Percentiles rank a stretch among this genome's conserved stretches.
Conservation (phyloP, 768 basidiomycete species). For the Tremella yokohamensis region DNA sequence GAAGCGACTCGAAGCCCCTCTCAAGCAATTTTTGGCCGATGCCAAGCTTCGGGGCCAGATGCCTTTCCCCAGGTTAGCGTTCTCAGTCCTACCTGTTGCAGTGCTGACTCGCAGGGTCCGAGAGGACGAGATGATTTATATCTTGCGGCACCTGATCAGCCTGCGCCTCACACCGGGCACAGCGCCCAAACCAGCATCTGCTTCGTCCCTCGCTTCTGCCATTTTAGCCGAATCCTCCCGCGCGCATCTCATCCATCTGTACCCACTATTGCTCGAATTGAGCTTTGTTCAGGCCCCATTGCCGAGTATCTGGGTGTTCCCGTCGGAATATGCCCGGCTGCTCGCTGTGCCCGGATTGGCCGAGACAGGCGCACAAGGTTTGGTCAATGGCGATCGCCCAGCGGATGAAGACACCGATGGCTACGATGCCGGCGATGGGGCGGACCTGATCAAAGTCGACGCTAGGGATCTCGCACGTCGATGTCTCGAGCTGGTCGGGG, state of each 20-base stretch:
- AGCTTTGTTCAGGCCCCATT: constrained; percentile 66
- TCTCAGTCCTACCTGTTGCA: background rate
- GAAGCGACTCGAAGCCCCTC: constrained; percentile 65
- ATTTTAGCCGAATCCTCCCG: constrained; percentile 62
- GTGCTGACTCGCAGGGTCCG: constrained; percentile 58
- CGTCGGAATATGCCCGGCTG: constrained; percentile 28
- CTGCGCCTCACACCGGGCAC: constrained; percentile 67
- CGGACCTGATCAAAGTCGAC: constrained; percentile 41
- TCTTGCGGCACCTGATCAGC: constrained; percentile 70
- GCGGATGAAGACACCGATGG: background rate
- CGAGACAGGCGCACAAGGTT: background rate
- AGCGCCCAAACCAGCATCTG: constrained; percentile 63
- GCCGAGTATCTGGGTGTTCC: constrained; percentile 64
- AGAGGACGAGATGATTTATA: constrained; percentile 84
- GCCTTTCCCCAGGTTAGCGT: constrained; percentile 74
- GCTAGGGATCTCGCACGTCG: constrained; percentile 32
- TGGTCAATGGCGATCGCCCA: background rate
- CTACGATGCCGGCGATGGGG: constrained; percentile 38
- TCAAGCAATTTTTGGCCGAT: constrained; percentile 77
- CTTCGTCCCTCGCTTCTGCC: constrained; percentile 50
- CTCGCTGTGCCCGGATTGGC: constrained; percentile 12
- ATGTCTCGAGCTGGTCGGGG: constrained; percentile 40
- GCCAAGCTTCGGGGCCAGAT: constrained; percentile 76
- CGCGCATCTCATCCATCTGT: constrained; percentile 87
- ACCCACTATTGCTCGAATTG: constrained; percentile 72